Evolutionary conservation across 1,284 basidiomycete genomes (phyloP).

Genomic region (Pyrrhoderma lamaoense): DNA sequence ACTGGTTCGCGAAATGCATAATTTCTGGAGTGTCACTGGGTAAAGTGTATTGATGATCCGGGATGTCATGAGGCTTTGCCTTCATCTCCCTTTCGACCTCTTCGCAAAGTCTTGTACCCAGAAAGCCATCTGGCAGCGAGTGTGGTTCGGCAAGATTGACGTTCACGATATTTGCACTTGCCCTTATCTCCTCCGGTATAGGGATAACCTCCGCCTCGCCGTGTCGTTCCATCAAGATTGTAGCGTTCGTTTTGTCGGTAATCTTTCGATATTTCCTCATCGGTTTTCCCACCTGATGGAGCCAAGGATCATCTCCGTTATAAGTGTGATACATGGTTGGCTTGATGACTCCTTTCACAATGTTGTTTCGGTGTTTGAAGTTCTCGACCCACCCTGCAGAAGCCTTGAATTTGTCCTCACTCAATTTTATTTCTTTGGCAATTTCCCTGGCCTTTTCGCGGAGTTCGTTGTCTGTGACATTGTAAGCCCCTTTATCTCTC

Average conservation of each 20-base stretch:
- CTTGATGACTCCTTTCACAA: conserved; percentile 51
- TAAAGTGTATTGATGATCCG: too few species aligned
- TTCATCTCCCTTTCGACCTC: too few species aligned
- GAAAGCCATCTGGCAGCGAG: neutral
- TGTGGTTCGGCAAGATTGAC: neutral
- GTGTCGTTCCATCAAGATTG: too few species aligned
- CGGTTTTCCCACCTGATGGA: too few species aligned
- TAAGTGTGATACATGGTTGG: conserved; percentile 18
- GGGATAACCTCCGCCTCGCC: too few species aligned
- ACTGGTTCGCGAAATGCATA: too few species aligned
- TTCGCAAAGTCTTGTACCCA: too few species aligned
- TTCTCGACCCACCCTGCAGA: conserved; percentile 88
- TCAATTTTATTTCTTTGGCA: conserved; percentile 48
- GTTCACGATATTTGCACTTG: neutral
- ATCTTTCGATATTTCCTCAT: too few species aligned
- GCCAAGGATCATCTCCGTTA: conserved; percentile 2
- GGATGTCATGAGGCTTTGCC: too few species aligned
- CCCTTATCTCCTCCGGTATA: too few species aligned
- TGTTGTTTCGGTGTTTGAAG: conserved; percentile 77
- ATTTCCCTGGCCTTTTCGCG: conserved; percentile 65
- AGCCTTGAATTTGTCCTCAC: conserved; percentile 79
- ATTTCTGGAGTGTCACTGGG: too few species aligned
- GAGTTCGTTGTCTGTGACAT: conserved; percentile 66
- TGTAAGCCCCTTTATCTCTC: conserved; percentile 33
- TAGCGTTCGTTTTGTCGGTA: too few species aligned